Evolutionary conservation across 148 eudicot genomes (phyloP).

Genomic region (Suaeda aralocaspica): DNA sequence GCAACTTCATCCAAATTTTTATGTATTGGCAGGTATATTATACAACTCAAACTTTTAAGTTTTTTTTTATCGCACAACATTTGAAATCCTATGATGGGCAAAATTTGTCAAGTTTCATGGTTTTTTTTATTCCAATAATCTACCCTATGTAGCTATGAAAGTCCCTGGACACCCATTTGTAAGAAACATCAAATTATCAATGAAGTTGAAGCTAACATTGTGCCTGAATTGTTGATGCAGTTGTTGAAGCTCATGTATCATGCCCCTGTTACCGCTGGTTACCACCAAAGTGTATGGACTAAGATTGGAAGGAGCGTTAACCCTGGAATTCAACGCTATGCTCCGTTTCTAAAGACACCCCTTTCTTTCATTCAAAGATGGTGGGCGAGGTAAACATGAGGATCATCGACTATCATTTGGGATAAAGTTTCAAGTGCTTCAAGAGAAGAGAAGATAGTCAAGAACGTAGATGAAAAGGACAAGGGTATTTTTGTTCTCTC

Average conservation of each 20-base stretch:
- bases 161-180: too few species aligned
- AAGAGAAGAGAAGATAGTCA: background rate
- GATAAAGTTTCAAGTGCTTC: background rate
- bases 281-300: slow-evolving; percentile 89
- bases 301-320: slow-evolving; percentile 56
- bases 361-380: slow-evolving; percentile 66
- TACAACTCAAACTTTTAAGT: background rate
- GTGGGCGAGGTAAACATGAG: slow-evolving; percentile 63
- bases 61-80: background rate
- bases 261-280: slow-evolving; percentile 73
- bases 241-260: slow-evolving; percentile 96
- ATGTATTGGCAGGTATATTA: slow-evolving; percentile 95
- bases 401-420: background rate
- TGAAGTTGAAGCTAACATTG: slow-evolving; percentile 6
- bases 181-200: background rate
- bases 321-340: slow-evolving; percentile 71
- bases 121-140: background rate
- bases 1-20: slow-evolving; percentile 80
- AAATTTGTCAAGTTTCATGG: too few species aligned
- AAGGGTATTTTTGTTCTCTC: background rate
- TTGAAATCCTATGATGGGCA: background rate
- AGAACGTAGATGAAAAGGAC: background rate
- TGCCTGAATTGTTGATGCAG: slow-evolving; percentile 38
- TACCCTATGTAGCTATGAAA: too few species aligned
- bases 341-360: slow-evolving; percentile 78